Evolutionary conservation across 2,329 filamentous ascomycete species (phyloP), one percentile per base, ranked within the genome.

Genomic region (Fusarium camptoceras): DNA sequence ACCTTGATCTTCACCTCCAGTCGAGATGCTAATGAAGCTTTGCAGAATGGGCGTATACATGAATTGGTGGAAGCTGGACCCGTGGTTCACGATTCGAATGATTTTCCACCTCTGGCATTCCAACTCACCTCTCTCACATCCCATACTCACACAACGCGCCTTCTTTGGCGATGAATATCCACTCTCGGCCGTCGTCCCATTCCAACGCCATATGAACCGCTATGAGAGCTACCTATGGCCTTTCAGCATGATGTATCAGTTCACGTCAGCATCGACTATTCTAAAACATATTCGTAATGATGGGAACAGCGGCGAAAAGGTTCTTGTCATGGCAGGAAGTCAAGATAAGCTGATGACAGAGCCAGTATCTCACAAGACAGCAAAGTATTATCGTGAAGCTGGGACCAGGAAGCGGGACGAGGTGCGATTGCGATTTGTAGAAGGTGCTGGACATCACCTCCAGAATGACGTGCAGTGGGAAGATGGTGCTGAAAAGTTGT

Each of bases 221-320:
- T 89, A 86, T 65, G 86, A 88, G 71, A 84, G 81, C 65, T 85
- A 85, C 72, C 70, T 82, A 31, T 88, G 85, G 86, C 82, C 85
- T 0, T 59, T 85, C 37, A 83, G 83, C 54, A 84, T 86, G 78
- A 79, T 85, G 61, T 72, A 66, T 31, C 76, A 78, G 5, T 86
- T 87, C 66, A 79, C 82, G 12, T 78, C 81, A 16, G 78, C 80
- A 1, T 61, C 76, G 37, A 80, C 77, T 18, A 76, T 87, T 3
- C 61, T 87, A 4, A 66, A 63, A 10, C 81, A 78, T 5, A 78
- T 83, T n/a, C 55, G 62, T 6, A 73, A 73, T 37, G 69, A 75
- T 15, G 66, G 62, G 1, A 2, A 54, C 8, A 64, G 66, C 24
- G 60, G 55, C 2, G 55, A 63, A 43, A 77, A 77, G 22, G 66